Conservation (phyloP, 495 filamentous ascomycete species). For the Talaromyces wortmannii region DNA sequence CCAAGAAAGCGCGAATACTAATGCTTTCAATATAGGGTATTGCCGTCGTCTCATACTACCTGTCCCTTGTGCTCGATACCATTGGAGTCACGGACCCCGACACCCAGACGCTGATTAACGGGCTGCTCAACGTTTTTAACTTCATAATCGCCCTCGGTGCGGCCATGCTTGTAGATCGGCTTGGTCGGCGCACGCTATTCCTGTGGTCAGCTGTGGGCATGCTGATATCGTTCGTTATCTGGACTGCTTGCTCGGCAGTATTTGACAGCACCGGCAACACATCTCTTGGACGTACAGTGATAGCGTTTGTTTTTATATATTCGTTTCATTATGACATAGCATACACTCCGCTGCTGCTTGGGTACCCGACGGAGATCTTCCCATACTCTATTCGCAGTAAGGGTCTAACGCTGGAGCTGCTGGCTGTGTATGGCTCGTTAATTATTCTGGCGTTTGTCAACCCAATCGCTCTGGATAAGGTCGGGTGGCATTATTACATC, state of each 20-base stretch:
- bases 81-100: slow-evolving; percentile 21
- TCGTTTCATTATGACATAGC: slow-evolving; percentile 47
- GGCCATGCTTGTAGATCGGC: slow-evolving; percentile 47
- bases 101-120: slow-evolving; percentile 22
- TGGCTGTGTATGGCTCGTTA: too few species aligned
- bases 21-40: slow-evolving; percentile 29
- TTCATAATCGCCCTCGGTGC: slow-evolving; percentile 43
- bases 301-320: slow-evolving; percentile 57
- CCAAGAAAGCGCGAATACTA: not conserved
- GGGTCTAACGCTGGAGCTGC: slow-evolving; percentile 18
- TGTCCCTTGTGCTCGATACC: slow-evolving; percentile 25
- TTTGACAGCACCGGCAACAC: slow-evolving; percentile 38
- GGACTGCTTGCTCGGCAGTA: slow-evolving; percentile 44
- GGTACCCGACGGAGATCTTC: slow-evolving; percentile 56
- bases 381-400: slow-evolving; percentile 59
- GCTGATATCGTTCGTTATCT: slow-evolving; percentile 49
- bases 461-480: too few species aligned
- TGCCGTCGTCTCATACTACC: slow-evolving; percentile 54
- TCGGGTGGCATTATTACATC: too few species aligned
- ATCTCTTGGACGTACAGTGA: slow-evolving; percentile 39
- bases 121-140: slow-evolving; percentile 19
- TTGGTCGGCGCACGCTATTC: slow-evolving; percentile 52
- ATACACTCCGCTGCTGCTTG: slow-evolving; percentile 51
- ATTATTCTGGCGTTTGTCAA: too few species aligned
- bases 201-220: slow-evolving; percentile 47